Percentiles rank a stretch among this genome's conserved stretches.
Conservation (phyloP, 1,139 yeast genomes). For the Kodamaea alishanica region DNA sequence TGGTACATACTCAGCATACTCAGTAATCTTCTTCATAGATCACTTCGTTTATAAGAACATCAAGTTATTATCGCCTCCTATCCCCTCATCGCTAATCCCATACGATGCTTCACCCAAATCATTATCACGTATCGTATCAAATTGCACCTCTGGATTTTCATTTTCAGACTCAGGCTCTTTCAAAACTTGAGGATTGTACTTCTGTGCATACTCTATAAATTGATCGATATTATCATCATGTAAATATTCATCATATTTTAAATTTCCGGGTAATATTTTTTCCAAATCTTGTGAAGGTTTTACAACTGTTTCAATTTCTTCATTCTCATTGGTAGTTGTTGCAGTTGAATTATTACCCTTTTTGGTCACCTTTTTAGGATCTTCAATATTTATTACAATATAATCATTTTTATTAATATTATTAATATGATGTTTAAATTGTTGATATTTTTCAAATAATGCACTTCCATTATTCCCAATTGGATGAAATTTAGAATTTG, state of each 20-base stretch:
- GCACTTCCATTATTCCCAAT: constrained; percentile 15
- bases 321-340: constrained; percentile 8
- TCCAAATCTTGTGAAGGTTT: constrained; percentile 22
- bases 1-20: too few species aligned
- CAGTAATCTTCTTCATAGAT: neutral
- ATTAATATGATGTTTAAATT: constrained; percentile 22
- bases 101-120: constrained; percentile 3
- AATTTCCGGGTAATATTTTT: constrained; percentile 29
- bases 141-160: constrained; percentile 2
- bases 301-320: constrained; percentile 13
- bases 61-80: constrained; percentile 17
- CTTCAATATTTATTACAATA: constrained; percentile 23
- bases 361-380: constrained; percentile 11
- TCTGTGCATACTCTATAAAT: constrained; percentile 12
- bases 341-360: constrained; percentile 5
- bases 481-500: constrained; percentile 32
- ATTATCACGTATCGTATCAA: constrained; percentile 1
- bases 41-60: constrained; percentile 10
- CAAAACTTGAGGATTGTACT: constrained; percentile 6
- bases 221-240: constrained; percentile 26
- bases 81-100: constrained; percentile 14
- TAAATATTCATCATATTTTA: constrained; percentile 24
- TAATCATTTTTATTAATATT: constrained; percentile 30
- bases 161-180: constrained; percentile 6
- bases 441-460: constrained; percentile 18